Evolutionary conservation across 2,329 filamentous ascomycete genomes (phyloP).

Genomic region (Dendrostoma leiphaemia): DNA sequence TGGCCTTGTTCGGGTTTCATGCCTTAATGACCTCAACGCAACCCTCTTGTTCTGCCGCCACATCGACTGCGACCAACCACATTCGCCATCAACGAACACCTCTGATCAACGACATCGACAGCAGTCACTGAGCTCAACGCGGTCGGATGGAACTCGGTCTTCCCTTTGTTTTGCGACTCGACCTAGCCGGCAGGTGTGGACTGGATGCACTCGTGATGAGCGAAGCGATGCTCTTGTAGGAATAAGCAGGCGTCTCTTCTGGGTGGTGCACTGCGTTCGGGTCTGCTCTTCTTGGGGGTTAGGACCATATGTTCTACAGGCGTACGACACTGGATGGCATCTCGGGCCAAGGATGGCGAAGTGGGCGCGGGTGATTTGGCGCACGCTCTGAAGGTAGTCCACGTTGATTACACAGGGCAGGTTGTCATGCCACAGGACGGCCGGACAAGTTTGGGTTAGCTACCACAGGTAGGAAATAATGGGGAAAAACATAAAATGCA

Average conservation of each 20-base stretch:
- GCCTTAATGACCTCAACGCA: conserved; percentile 9
- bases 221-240: background rate
- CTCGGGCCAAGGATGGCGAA: background rate
- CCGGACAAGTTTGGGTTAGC: conserved; percentile 3
- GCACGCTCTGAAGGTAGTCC: background rate
- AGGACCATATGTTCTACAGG: background rate
- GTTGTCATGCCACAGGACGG: background rate
- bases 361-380: background rate
- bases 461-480: conserved; percentile 13
- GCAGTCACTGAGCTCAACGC: background rate
- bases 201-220: background rate
- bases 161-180: conserved; percentile 3
- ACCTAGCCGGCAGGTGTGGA: background rate
- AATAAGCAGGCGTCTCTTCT: conserved; percentile 8
- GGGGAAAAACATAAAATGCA: background rate
- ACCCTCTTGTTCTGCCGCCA: background rate
- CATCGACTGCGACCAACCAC: background rate
- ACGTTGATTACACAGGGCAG: background rate
- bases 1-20: conserved; percentile 12
- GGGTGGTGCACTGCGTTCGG: conserved; percentile 12
- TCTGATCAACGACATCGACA: background rate
- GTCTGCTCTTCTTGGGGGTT: conserved; percentile 8
- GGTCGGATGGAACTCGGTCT: background rate
- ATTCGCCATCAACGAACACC: background rate
- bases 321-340: conserved; percentile 2